Evolutionary conservation across 495 filamentous ascomycete species (phyloP), one percentile per base, ranked within the genome.

Genomic region (Aspergillus wentii): DNA sequence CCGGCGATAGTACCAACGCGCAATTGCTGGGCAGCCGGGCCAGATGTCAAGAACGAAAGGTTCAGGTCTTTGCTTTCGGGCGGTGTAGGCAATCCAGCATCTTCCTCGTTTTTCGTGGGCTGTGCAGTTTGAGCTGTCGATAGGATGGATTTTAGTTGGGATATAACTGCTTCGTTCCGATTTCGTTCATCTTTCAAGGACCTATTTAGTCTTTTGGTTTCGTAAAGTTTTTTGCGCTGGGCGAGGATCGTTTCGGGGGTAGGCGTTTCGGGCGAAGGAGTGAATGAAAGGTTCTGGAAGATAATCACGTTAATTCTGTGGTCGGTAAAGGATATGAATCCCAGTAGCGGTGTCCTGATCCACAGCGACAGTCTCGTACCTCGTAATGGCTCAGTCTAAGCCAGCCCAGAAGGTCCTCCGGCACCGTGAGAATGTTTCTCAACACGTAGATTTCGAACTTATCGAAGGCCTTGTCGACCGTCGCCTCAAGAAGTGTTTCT

Each of bases 401-500:
- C 80, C 84, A 95, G 25, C 70, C 62, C 49, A 79, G 74, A 35
- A 94, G 59, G 25, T 86, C 85, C 21, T 78, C 69, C 1, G 80
- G 79, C 21, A 96, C 79, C 8, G 77, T 82, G 46, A 98, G 67
- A 42, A 95, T 86, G 59, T 95, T 96, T 44, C 92, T 74, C 65
- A 98, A 66, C 17, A 84, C 80, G 59, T 86, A 95, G 19, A 91
- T 76, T 56, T 91, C 86, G 35, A 89, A 76, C 37, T 79, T 80
- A 52, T 91, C 86, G 44, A 89, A 91, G 19, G 82, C 79, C 57
- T 76, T 82, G 43, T 91, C 86, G 9, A 88, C 77, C 26, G 82
- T 85, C 15, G 74, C 61, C 45, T 86, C 82, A n/a, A 97, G 77
- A n/a, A 98, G 71, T 3, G 90, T 96, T 59, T 98, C 94, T 15